Percentiles rank a stretch among this genome's conserved stretches.
phyloP scores from a whole-genome alignment of 805 yeast genomes.

The Saccharomycopsis guyanensis region DNA sequence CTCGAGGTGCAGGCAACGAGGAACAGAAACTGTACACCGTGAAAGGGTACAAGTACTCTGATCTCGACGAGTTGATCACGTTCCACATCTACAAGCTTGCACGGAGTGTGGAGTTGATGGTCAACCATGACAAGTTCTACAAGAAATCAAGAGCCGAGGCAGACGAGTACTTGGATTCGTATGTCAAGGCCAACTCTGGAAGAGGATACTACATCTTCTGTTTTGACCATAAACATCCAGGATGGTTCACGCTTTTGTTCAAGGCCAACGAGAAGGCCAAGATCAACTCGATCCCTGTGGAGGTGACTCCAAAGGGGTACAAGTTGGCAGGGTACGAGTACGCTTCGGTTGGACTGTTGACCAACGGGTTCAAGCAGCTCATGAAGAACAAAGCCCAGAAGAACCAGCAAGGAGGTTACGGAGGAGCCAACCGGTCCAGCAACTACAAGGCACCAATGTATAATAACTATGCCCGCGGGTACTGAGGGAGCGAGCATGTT shows the following conservation, averaged over 20 bases:
- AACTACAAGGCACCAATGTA: conserved; percentile 7
- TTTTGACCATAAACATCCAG: conserved; percentile 83
- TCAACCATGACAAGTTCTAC: conserved; percentile 80
- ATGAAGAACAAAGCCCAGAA: conserved; percentile 25
- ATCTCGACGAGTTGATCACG: conserved; percentile 88
- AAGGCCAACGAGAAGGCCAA: conserved; percentile 66
- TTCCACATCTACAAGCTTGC: conserved; percentile 81
- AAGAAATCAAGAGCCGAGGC: conserved; percentile 74
- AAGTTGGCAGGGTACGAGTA: conserved; percentile 71
- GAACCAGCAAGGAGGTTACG: neutral
- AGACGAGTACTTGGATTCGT: conserved; percentile 78
- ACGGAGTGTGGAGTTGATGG: conserved; percentile 75
- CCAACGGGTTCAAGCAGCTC: conserved; percentile 88
- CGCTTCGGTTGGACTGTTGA: conserved; percentile 80
- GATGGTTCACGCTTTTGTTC: conserved; percentile 85
- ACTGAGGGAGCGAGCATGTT: neutral
- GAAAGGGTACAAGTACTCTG: conserved; percentile 66
- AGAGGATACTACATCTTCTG: conserved; percentile 89
- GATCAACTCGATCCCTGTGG: conserved; percentile 82
- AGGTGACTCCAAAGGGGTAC: conserved; percentile 82
- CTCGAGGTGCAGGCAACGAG: conserved; percentile 62
- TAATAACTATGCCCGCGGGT: conserved; percentile 4
- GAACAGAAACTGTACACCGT: conserved; percentile 52
- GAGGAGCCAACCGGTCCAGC: neutral
- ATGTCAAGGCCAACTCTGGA: conserved; percentile 84